Percentiles rank a stretch among this genome's conserved stretches.
These are phyloP conservation scores for Volvariella volvacea DNA, from an alignment of 1,284 basidiomycete species.

Conservation along the genomic window DNA sequence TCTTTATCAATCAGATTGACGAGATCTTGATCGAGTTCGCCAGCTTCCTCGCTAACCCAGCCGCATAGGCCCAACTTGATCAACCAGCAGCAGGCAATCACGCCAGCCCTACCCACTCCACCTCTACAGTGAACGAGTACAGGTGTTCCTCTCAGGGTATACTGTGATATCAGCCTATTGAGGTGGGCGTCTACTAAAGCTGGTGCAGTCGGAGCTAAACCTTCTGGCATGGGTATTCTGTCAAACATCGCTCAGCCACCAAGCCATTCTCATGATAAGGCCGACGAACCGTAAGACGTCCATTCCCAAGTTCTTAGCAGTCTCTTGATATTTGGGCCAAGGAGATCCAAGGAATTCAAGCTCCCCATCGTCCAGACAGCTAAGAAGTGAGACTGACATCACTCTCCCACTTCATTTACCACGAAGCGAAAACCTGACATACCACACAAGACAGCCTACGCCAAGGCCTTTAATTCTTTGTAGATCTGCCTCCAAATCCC, in stretches of 20 bases:
- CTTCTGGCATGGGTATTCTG: constrained; percentile 88
- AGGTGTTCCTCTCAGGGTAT: constrained; percentile 70
- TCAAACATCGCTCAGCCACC: constrained; percentile 7
- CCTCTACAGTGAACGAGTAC: constrained; percentile 92
- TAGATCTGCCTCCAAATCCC: constrained; percentile 78
- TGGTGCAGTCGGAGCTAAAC: constrained; percentile 71
- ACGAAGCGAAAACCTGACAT: constrained; percentile 13
- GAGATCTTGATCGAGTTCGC: constrained; percentile 1
- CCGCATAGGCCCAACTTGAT: constrained; percentile 87
- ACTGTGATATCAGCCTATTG: constrained; percentile 61
- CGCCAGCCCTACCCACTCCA: constrained; percentile 90
- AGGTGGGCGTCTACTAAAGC: constrained; percentile 65
- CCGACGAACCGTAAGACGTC: constrained; percentile 57
- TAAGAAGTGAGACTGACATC: constrained; percentile 27
- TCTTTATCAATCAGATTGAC: constrained; percentile 7
- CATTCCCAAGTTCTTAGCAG: constrained; percentile 61
- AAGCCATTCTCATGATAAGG: not conserved
- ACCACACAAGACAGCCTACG: constrained; percentile 83
- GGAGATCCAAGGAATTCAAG: constrained; percentile 78
- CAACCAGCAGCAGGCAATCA: constrained; percentile 91
- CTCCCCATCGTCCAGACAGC: constrained; percentile 86
- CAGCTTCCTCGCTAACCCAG: constrained; percentile 36
- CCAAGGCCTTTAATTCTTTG: constrained; percentile 71
- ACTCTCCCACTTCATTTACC: not conserved
- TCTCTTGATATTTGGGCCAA: constrained; percentile 70